Conservation (phyloP, 306 rosid species). For the Corylus americana region DNA sequence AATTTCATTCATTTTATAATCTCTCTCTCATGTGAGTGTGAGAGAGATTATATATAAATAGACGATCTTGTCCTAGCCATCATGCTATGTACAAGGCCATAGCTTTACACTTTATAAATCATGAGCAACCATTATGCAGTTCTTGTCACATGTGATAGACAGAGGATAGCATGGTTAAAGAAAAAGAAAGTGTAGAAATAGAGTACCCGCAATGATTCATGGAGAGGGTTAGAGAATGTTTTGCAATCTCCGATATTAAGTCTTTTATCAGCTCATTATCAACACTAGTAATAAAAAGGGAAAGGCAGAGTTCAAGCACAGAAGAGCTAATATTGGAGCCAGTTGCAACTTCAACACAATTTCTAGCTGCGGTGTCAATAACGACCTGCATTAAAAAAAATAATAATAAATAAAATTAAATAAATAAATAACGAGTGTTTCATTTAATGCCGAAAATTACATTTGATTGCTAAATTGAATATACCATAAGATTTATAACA, state of each 20-base stretch:
- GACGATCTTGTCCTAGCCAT: background rate
- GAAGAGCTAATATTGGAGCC: slow-evolving; percentile 63
- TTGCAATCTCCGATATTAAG: slow-evolving; percentile 41
- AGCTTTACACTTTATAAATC: background rate
- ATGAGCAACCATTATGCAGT: background rate
- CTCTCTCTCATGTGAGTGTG: too few species aligned
- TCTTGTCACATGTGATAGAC: background rate
- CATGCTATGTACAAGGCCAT: background rate
- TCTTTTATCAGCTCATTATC: slow-evolving; percentile 24
- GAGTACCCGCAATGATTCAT: slow-evolving; percentile 59
- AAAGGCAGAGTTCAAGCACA: slow-evolving; percentile 56
- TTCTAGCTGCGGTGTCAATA: slow-evolving; percentile 41
- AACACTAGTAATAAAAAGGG: slow-evolving; percentile 25
- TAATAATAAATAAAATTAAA: too few species aligned
- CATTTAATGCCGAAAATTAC: slow-evolving; percentile 6
- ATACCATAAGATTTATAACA: background rate
- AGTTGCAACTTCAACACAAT: slow-evolving; percentile 54
- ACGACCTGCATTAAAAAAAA: slow-evolving; percentile 43
- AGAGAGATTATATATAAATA: background rate
- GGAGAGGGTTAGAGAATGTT: slow-evolving; percentile 49
- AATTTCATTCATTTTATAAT: too few species aligned
- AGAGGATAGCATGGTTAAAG: background rate
- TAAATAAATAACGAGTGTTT: background rate
- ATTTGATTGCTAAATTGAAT: background rate
- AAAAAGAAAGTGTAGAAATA: slow-evolving; percentile 3